Base-by-base conservation (phyloP, 257 asterid species). In the Nicotiana tomentosiformis region DNA sequence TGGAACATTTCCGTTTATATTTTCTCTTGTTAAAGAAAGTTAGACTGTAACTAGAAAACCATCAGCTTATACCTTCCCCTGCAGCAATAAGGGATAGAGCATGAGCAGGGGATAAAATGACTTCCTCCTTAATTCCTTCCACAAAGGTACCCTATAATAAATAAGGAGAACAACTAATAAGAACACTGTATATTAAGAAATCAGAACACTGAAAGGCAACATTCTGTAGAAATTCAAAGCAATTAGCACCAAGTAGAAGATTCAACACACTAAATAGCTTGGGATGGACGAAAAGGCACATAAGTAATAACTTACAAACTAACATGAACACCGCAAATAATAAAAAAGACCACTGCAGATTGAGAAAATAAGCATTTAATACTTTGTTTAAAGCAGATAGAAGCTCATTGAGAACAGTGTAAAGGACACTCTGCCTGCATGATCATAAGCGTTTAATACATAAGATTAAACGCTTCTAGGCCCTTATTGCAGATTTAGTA, bases 11-110 rank as follows among this genome's bases (percentile, higher is more conserved):
- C 23, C 4, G 3, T 15, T 49, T 16, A 7, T 76, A 26, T 49
- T 49, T 74, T 51, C 43, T 51, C 70, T 76, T 29, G 64, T 26
- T 49, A 14, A 51, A 76, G 62, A 76, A 49, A 76, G 26, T 26
- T 76, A 76, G 53, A 26, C 16, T 15, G 51, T 32, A 15, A 26
- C 64, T 51, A 8, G 53, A 76, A 76, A 26, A 76, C 26, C 46
- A 51, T 49, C 60, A 51, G 78, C 67, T 11, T 18, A 32, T 81
- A 96, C 99, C 99, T 95, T 96, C 98, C 89, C 99, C 99, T 64
- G 99, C 97, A 64, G 99, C 99, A 88, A 96, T 95, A 57, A 96
- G 97, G 85, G 98, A 96, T 77, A 96, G 97, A 60, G 98, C 99
- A 85, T 96, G 99, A 60, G 99, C 99, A 70, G 99, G 98, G 85